Base-by-base conservation (phyloP, 2,329 filamentous ascomycete genomes). In the Thermomyces lanuginosus region DNA sequence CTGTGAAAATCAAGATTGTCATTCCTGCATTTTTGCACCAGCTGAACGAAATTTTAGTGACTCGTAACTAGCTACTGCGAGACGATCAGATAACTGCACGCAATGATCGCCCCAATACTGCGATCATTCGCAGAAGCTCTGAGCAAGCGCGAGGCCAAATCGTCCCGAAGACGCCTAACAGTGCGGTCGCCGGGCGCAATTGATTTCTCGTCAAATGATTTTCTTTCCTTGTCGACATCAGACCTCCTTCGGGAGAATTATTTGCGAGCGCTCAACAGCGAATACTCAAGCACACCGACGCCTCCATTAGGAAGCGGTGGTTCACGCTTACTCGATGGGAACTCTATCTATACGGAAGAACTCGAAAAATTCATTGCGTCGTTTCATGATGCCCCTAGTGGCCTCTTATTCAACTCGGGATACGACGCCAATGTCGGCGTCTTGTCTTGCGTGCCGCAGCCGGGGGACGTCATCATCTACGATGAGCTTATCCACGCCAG, bases 401-500 rank as follows among this genome's bases (percentile, higher is more conserved):
- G 61, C 0, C 49, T 78, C 0, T 46, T 80, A 1, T 67, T 73
- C 38, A 69, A 70, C 34, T 76, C 72, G 0, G 74, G 72, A 0
- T 74, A 67, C 30, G 72, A 76, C 35, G 74, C 72, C 9, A 78
- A 78, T 38, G 59, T 66, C 0, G 72, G 70, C 0, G 54, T 77
- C 2, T 64, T 76, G n/a, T 54, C 61, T 2, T 68, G 63, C 29
- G 55, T 72, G 1, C 69, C 72, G 1, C 70, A 71, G 35, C 55
- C 53, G 0, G 68, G 63, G 0, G 74, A 79, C 44, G 40, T 64
- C 1, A 60, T 89, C 12, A 45, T 89, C 0, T 76, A 79, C 37
- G 80, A 86, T 41, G 76, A 76, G 44, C 58, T 76, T 16, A 71
- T 86, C 8, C 80, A 86, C 39, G 80, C 80, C 0, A 83, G 76